Percentiles rank a stretch among this genome's conserved stretches.
Evolutionary conservation across 495 filamentous ascomycete genomes (phyloP).

Genomic region (Aspergillus heteromorphus): DNA sequence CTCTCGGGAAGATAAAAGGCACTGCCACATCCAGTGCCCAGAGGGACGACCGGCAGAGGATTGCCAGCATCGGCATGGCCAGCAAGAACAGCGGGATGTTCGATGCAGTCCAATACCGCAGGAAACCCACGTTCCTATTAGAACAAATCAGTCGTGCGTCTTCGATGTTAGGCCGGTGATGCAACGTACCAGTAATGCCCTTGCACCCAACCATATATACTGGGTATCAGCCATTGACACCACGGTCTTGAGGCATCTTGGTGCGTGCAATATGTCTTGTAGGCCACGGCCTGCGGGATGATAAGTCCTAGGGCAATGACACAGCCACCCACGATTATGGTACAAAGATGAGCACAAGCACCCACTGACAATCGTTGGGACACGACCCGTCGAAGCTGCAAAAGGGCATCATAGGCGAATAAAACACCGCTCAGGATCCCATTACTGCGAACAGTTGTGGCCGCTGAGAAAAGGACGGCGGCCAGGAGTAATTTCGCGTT

Average conservation of each 20-base stretch:
- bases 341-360: constrained; percentile 40
- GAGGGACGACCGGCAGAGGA: constrained; percentile 57
- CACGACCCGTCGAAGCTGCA: constrained; percentile 27
- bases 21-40: constrained; percentile 37
- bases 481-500: constrained; percentile 51
- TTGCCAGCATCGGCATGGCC: constrained; percentile 68
- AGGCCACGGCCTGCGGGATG: constrained; percentile 73
- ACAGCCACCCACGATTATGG: constrained; percentile 59
- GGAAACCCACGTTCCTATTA: constrained; percentile 74
- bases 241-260: constrained; percentile 52
- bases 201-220: constrained; percentile 90
- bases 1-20: constrained; percentile 2
- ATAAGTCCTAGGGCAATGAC: constrained; percentile 60
- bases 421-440: constrained; percentile 77
- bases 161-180: neutral
- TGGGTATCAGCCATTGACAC: constrained; percentile 68
- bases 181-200: constrained; percentile 73
- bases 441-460: constrained; percentile 77
- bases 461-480: constrained; percentile 65
- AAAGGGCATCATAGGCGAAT: constrained; percentile 54
- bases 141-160: constrained; percentile 10
- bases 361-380: constrained; percentile 22
- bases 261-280: constrained; percentile 59
- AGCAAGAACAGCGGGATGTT: constrained; percentile 88
- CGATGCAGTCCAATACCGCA: constrained; percentile 83